These are phyloP conservation scores for Mortierella sp. DNA, from an alignment of 371 early-diverging fungal genomes.

Conservation along the genomic window DNA sequence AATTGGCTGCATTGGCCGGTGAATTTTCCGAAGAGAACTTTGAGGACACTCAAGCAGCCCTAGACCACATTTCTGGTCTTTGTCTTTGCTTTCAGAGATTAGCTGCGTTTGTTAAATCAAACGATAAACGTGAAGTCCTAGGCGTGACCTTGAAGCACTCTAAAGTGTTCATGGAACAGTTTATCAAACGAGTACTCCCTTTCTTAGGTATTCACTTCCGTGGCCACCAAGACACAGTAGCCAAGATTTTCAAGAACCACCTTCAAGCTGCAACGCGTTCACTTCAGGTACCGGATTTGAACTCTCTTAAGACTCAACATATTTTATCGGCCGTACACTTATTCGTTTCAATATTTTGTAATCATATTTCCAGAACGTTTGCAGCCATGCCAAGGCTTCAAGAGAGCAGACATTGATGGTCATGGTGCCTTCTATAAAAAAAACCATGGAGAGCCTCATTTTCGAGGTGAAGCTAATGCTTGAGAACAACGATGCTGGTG, in stretches of 20 bases:
- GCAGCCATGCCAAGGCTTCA: conserved; percentile 82
- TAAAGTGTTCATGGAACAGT: conserved; percentile 72
- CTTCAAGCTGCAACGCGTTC: conserved; percentile 56
- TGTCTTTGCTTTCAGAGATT: conserved; percentile 67
- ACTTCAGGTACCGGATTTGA: neutral
- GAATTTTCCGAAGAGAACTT: conserved; percentile 57
- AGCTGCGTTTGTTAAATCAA: conserved; percentile 68
- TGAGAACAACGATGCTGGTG: conserved; percentile 73
- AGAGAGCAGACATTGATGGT: conserved; percentile 72
- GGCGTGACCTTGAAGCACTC: conserved; percentile 69
- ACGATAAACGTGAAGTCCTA: conserved; percentile 63
- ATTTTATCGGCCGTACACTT: neutral
- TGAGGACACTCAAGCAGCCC: conserved; percentile 48
- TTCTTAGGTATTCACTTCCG: conserved; percentile 74
- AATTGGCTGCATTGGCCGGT: conserved; percentile 61
- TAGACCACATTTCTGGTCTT: conserved; percentile 60
- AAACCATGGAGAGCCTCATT: conserved; percentile 79
- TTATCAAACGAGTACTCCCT: conserved; percentile 74
- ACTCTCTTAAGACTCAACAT: too few relatives aligned
- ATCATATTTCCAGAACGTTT: conserved; percentile 70
- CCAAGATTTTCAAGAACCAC: conserved; percentile 58
- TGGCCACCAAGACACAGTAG: conserved; percentile 63
- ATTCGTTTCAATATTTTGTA: neutral
- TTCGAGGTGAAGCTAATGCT: conserved; percentile 83
- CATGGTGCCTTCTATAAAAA: conserved; percentile 79